Conservation (phyloP, 352 stramenopile species). For the Pythium biforme region DNA sequence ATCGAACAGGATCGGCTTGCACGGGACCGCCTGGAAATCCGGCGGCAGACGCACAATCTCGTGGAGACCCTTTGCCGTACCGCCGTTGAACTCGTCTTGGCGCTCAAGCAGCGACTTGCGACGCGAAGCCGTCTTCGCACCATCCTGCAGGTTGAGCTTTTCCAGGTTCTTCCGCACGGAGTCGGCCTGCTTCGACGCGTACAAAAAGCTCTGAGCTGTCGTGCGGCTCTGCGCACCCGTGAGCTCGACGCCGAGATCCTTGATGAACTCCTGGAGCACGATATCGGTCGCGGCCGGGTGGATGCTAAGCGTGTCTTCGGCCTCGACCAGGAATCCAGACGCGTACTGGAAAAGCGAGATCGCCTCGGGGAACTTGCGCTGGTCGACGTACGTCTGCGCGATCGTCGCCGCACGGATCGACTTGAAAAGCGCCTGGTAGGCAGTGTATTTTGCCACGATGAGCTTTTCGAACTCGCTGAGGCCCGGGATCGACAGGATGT, state of each 20-base stretch:
- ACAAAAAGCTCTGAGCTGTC: constrained; percentile 69
- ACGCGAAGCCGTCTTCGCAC: constrained; percentile 23
- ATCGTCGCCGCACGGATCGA: constrained; percentile 59
- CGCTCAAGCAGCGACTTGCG: constrained; percentile 49
- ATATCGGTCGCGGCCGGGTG: constrained; percentile 63
- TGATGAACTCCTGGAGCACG: constrained; percentile 62
- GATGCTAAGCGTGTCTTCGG: constrained; percentile 52
- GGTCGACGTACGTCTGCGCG: constrained; percentile 62
- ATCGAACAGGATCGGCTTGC: constrained; percentile 83
- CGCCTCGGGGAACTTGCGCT: constrained; percentile 68
- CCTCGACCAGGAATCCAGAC: constrained; percentile 53
- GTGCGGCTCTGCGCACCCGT: constrained; percentile 62
- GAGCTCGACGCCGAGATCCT: constrained; percentile 58
- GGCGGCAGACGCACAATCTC: constrained; percentile 70
- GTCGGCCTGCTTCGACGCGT: constrained; percentile 54
- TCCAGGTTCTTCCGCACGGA: constrained; percentile 64
- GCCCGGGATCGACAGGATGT: constrained; percentile 69
- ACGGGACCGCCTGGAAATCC: constrained; percentile 58
- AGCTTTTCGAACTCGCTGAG: constrained; percentile 54
- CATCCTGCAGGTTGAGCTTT: constrained; percentile 46
- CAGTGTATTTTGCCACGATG: constrained; percentile 54
- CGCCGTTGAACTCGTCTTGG: constrained; percentile 54
- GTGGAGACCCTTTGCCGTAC: constrained; percentile 46
- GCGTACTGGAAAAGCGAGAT: constrained; percentile 75
- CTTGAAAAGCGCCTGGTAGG: constrained; percentile 71